Evolutionary conservation across 805 yeast genomes (phyloP).

Genomic region (Lachancea cidri): DNA sequence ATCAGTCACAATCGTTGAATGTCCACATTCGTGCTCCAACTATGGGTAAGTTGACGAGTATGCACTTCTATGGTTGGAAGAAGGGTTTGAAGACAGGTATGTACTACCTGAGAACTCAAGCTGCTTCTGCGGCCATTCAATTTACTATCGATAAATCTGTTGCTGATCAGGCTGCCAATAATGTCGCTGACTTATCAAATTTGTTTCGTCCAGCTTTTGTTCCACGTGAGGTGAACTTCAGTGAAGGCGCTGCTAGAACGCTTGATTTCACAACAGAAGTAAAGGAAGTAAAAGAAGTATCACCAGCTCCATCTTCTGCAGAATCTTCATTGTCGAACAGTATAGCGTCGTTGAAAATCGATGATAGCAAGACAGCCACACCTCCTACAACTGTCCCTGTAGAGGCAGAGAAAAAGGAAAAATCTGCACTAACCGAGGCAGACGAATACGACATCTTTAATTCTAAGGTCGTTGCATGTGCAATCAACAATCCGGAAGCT

Average conservation of each 20-base stretch:
- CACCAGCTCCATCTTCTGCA: conserved; percentile 34
- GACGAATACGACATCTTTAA: conserved; percentile 79
- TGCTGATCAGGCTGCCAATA: conserved; percentile 83
- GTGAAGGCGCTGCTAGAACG: conserved; percentile 13
- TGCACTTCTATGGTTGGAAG: conserved; percentile 99
- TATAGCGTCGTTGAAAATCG: conserved; percentile 39
- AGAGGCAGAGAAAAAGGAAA: conserved; percentile 39
- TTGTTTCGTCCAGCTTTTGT: conserved; percentile 37
- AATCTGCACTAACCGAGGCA: conserved; percentile 23
- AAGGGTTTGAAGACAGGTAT: conserved; percentile 98
- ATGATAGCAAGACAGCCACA: conserved; percentile 27
- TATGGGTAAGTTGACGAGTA: conserved; percentile 91
- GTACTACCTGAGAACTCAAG: conserved; percentile 96
- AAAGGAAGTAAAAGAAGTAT: conserved; percentile 22
- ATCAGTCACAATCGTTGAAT: conserved; percentile 91
- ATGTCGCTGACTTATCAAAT: conserved; percentile 31
- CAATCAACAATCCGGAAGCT: conserved; percentile 93
- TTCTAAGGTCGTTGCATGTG: conserved; percentile 92
- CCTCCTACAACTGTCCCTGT: conserved; percentile 31
- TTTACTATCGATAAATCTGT: conserved; percentile 82
- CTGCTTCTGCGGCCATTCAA: conserved; percentile 95
- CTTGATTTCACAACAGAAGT: conserved; percentile 5
- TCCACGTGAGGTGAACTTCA: conserved; percentile 21
- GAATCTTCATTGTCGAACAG: conserved; percentile 35
- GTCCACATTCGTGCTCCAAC: conserved; percentile 86